Conservation (phyloP, 1,139 yeast genomes). For the Saccharomyces hybrid region DNA sequence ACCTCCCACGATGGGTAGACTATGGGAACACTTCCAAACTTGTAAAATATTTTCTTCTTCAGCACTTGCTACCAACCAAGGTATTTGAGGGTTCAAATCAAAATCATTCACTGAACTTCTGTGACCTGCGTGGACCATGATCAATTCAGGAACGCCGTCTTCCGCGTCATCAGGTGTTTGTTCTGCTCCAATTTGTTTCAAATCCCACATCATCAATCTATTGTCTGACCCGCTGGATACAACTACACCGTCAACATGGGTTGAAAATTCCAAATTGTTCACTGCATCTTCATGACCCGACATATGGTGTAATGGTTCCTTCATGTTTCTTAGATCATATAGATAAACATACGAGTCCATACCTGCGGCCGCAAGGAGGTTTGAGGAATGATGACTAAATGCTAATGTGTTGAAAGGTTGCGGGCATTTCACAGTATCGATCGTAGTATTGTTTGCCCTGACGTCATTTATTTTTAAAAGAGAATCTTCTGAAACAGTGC, state of each 20-base stretch:
- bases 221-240: conserved; percentile 69
- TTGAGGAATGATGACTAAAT: conserved; percentile 52
- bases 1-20: conserved; percentile 35
- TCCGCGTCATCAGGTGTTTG: conserved; percentile 73
- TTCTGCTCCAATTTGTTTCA: conserved; percentile 65
- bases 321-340: conserved; percentile 49
- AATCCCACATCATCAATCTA: conserved; percentile 67
- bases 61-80: conserved; percentile 66
- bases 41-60: conserved; percentile 76
- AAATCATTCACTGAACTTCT: conserved; percentile 68
- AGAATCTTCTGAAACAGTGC: conserved; percentile 67
- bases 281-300: conserved; percentile 70
- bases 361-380: conserved; percentile 61
- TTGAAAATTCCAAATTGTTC: conserved; percentile 63
- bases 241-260: conserved; percentile 61
- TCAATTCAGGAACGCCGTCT: conserved; percentile 73
- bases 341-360: conserved; percentile 58
- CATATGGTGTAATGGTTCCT: conserved; percentile 51
- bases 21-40: conserved; percentile 61
- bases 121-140: conserved; percentile 86
- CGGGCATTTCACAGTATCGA: conserved; percentile 33
- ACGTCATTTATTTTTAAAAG: conserved; percentile 60
- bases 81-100: conserved; percentile 55
- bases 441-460: conserved; percentile 34
- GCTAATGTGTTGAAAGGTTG: conserved; percentile 51